Evolutionary conservation across 1,284 basidiomycete genomes (phyloP).

Genomic region (Boletus semigastroideus): DNA sequence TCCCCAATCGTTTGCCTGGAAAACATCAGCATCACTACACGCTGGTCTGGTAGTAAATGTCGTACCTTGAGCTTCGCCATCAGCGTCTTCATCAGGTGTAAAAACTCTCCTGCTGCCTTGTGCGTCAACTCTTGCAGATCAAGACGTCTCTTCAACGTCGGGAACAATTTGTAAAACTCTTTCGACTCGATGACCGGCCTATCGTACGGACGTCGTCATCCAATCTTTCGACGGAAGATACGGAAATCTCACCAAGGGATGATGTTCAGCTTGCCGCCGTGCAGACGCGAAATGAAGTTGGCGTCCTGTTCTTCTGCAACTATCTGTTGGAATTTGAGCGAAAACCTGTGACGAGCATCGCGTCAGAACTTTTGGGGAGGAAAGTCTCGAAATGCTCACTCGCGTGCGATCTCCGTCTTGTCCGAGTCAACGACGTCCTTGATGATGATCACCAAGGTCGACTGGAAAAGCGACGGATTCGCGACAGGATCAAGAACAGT

Average conservation of each 20-base stretch:
- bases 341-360: conserved; percentile 39
- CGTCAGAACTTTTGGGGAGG: neutral
- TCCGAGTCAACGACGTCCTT: conserved; percentile 64
- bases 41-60: neutral
- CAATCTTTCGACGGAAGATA: neutral
- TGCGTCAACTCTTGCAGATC: conserved; percentile 51
- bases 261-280: conserved; percentile 53
- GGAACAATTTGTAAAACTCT: conserved; percentile 56
- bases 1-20: conserved; percentile 62
- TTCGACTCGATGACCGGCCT: conserved; percentile 62
- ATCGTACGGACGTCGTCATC: neutral
- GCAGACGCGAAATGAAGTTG: conserved; percentile 59
- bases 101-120: conserved; percentile 50
- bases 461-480: conserved; percentile 59
- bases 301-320: conserved; percentile 57
- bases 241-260: conserved; percentile 43
- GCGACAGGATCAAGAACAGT: conserved; percentile 55
- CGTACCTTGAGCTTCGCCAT: conserved; percentile 65
- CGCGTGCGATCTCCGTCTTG: conserved; percentile 51
- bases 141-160: conserved; percentile 43
- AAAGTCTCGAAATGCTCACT: conserved; percentile 37
- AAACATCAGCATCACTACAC: neutral
- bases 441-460: conserved; percentile 59
- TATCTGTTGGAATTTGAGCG: conserved; percentile 52
- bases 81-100: conserved; percentile 56